A percentile compares a stretch with the other conserved stretches of the same genome.
These are phyloP conservation scores for Suillus bovinus DNA, from an alignment of 768 basidiomycete genomes.

Conservation along the genomic window DNA sequence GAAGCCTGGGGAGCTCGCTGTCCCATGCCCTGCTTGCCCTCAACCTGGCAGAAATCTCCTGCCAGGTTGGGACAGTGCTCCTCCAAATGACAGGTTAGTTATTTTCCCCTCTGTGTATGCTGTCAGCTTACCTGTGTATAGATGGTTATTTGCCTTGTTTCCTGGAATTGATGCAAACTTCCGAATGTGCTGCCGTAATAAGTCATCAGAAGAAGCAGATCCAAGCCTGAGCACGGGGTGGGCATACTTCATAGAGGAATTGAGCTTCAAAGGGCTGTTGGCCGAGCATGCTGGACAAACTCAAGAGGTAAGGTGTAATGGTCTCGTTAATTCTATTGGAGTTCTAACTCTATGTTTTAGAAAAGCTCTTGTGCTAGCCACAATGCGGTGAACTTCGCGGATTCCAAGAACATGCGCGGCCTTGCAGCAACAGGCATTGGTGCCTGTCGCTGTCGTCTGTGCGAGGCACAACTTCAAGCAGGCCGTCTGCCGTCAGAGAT, in stretches of 20 bases:
- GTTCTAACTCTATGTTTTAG: conserved; percentile 3
- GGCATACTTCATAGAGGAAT: conserved; percentile 28
- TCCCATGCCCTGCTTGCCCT: conserved; percentile 12
- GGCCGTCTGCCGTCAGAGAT: conserved; percentile 15
- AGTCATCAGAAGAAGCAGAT: conserved; percentile 17
- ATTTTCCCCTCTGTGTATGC: background rate
- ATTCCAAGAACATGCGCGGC: background rate
- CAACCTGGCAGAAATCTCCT: conserved; percentile 12
- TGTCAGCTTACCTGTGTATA: background rate
- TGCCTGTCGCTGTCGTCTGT: background rate
- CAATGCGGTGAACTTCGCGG: conserved; percentile 3
- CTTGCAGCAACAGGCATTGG: background rate
- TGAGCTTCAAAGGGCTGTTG: conserved; percentile 20
- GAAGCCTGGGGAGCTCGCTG: background rate
- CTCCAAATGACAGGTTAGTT: background rate
- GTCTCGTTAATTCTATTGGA: background rate
- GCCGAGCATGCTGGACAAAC: conserved; percentile 5
- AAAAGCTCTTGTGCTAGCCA: conserved; percentile 20
- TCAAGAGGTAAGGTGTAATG: conserved; percentile 20
- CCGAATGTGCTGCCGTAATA: conserved; percentile 20
- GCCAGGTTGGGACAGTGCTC: conserved; percentile 4
- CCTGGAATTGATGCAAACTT: conserved; percentile 31
- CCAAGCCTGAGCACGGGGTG: conserved; percentile 26
- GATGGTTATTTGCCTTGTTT: conserved; percentile 22
- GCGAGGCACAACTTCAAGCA: conserved; percentile 13